These are phyloP conservation scores for Castanopsis chinensis DNA, from an alignment of 306 rosid species.

Conservation along the genomic window DNA sequence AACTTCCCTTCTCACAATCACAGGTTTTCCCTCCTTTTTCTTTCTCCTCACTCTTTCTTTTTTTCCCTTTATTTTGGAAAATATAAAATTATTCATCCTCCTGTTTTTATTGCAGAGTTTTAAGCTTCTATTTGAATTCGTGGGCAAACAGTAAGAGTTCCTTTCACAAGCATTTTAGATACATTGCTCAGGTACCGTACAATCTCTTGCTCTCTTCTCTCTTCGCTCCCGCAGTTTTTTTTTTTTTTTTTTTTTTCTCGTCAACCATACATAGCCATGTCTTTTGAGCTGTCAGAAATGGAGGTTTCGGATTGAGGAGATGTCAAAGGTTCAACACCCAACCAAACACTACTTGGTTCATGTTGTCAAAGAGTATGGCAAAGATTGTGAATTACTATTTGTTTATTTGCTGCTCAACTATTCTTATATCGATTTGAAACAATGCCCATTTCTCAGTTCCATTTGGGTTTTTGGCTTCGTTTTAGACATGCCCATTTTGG, in stretches of 20 bases:
- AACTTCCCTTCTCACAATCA: background rate
- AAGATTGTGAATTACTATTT: background rate
- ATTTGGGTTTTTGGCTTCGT: background rate
- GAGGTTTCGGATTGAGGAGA: constrained; percentile 32
- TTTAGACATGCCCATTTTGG: background rate
- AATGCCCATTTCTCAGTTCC: background rate
- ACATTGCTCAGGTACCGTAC: constrained; percentile 17
- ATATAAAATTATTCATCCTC: too few species aligned
- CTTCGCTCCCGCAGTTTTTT: background rate
- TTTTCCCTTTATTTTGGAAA: too few species aligned
- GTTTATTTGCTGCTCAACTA: background rate
- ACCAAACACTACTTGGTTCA: constrained; percentile 23
- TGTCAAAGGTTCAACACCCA: constrained; percentile 21
- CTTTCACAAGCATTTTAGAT: constrained; percentile 11
- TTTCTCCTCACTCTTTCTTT: background rate
- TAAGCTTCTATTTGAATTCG: too few species aligned
- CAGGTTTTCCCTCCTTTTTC: background rate
- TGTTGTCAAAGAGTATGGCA: constrained; percentile 25
- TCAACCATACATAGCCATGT: background rate
- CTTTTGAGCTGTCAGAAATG: constrained; percentile 30
- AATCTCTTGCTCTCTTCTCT: background rate
- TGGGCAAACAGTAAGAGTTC: background rate
- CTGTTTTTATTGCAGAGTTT: too few species aligned
- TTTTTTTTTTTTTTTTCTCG: background rate
- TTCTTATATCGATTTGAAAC: background rate